Conservation (phyloP, 2,329 filamentous ascomycete species). For the Pseudohalonectria lignicola region DNA sequence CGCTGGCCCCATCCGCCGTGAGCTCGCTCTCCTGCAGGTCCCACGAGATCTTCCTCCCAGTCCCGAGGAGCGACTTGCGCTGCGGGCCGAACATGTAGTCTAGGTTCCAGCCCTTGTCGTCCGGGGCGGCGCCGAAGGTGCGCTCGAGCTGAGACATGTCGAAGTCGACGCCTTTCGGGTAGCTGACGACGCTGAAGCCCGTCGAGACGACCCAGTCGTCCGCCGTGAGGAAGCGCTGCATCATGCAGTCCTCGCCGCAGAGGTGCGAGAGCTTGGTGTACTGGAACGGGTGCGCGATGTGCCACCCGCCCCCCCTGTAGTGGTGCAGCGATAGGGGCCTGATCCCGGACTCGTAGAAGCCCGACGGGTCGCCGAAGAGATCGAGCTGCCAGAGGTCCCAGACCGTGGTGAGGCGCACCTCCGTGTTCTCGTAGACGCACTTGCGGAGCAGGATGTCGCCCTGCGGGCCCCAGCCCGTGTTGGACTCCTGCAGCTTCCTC, state of each 20-base stretch:
- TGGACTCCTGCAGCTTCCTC: slow-evolving; percentile 40
- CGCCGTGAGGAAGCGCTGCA: slow-evolving; percentile 44
- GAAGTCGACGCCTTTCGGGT: slow-evolving; percentile 34
- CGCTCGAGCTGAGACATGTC: slow-evolving; percentile 19
- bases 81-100: slow-evolving; percentile 19
- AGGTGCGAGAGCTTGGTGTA: slow-evolving; percentile 46
- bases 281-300: slow-evolving; percentile 40
- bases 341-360: slow-evolving; percentile 53
- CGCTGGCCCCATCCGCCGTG: slow-evolving; percentile 32
- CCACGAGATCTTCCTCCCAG: slow-evolving; percentile 21
- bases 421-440: slow-evolving; percentile 53
- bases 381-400: slow-evolving; percentile 52
- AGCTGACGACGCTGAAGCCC: slow-evolving; percentile 48
- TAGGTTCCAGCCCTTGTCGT: slow-evolving; percentile 20
- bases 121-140: slow-evolving; percentile 16
- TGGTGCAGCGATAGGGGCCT: slow-evolving; percentile 52
- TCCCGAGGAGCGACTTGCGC: slow-evolving; percentile 14
- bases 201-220: slow-evolving; percentile 46
- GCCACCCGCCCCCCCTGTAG: slow-evolving; percentile 51
- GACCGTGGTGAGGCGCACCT: slow-evolving; percentile 43
- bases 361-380: slow-evolving; percentile 46
- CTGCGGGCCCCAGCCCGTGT: slow-evolving; percentile 47
- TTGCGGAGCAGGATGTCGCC: slow-evolving; percentile 52
- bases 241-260: slow-evolving; percentile 49
- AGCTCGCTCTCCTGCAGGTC: slow-evolving; percentile 39